Evolutionary conservation across 805 yeast species (phyloP).

Genomic region (Yarrowia phangngaensis): DNA sequence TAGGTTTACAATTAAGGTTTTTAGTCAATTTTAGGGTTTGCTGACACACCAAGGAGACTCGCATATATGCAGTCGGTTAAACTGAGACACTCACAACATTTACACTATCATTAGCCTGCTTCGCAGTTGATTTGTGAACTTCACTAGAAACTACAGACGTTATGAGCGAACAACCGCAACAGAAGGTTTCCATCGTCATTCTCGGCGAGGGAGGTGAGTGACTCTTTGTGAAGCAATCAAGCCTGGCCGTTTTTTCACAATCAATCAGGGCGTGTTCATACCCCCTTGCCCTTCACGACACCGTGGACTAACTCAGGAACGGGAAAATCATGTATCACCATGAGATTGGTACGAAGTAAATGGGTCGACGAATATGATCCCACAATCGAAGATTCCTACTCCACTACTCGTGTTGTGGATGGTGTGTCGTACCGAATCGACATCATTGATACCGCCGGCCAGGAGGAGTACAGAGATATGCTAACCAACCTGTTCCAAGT

Average conservation of each 20-base stretch:
- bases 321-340: constrained; percentile 38
- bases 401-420: constrained; percentile 41
- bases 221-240: background rate
- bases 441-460: constrained; percentile 74
- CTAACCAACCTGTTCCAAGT: constrained; percentile 41
- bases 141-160: constrained; percentile 3
- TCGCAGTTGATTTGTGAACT: no score
- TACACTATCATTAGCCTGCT: no score
- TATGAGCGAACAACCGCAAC: constrained; percentile 25
- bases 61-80: no score
- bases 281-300: background rate
- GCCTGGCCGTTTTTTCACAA: constrained; percentile 1
- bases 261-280: background rate
- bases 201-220: constrained; percentile 40
- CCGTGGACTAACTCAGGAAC: constrained; percentile 28
- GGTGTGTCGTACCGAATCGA: constrained; percentile 52
- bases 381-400: constrained; percentile 38
- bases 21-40: no score
- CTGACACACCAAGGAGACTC: no score
- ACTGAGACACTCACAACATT: no score
- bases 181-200: constrained; percentile 35
- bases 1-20: no score
- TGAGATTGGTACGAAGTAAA: constrained; percentile 38
- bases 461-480: constrained; percentile 70
- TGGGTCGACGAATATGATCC: constrained; percentile 42